Conservation (phyloP, 345 rosid genomes). For the Populus nigra region DNA sequence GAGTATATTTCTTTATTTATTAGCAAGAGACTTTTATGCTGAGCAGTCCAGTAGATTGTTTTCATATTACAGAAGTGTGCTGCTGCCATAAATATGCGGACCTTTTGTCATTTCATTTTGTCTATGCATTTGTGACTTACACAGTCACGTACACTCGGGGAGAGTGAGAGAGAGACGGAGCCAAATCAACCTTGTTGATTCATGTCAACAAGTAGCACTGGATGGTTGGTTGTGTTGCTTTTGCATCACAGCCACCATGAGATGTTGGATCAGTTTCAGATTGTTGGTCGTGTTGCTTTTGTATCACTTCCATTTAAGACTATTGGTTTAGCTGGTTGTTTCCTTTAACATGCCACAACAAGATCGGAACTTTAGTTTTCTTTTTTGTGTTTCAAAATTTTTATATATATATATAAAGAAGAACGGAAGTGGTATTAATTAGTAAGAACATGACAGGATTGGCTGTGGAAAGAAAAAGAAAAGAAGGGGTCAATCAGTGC, state of each 20-base stretch:
- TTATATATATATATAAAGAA: too few species aligned
- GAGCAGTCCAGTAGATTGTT: slow-evolving; percentile 20
- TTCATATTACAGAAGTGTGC: slow-evolving; percentile 20
- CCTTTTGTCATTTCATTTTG: slow-evolving; percentile 30
- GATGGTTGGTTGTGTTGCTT: slow-evolving; percentile 2
- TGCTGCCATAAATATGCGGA: slow-evolving; percentile 14
- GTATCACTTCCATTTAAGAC: neutral
- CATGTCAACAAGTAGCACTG: neutral
- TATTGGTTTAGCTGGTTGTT: slow-evolving; percentile 4
- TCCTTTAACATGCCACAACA: slow-evolving; percentile 2
- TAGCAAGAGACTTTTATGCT: slow-evolving; percentile 16
- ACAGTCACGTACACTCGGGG: neutral
- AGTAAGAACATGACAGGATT: neutral
- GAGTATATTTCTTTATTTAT: slow-evolving; percentile 39
- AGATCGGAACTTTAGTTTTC: neutral
- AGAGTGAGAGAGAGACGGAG: neutral
- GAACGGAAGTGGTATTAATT: neutral
- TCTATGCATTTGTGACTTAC: neutral
- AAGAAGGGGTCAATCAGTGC: slow-evolving; percentile 6
- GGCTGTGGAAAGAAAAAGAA: neutral
- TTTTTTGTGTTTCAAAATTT: neutral
- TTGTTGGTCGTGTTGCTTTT: neutral
- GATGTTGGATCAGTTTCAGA: slow-evolving; percentile 1
- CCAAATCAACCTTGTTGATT: neutral
- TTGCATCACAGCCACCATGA: slow-evolving; percentile 3